Conservation (phyloP, 768 basidiomycete genomes). For the Boletus tylopilopsis region DNA sequence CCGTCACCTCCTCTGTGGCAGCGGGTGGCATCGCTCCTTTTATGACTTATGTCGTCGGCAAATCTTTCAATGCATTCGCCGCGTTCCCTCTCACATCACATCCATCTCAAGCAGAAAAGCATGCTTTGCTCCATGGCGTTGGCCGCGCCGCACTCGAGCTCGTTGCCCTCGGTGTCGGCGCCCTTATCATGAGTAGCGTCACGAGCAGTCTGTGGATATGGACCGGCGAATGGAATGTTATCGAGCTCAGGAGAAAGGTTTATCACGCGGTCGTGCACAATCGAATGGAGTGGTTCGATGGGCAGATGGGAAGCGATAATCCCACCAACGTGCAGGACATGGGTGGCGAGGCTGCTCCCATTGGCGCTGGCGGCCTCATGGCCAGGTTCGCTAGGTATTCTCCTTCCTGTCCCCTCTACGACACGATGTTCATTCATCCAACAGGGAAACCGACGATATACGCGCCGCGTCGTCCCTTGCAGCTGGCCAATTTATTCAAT, state of each 20-base stretch:
- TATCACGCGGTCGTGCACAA: constrained; percentile 53
- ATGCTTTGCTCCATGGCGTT: constrained; percentile 51
- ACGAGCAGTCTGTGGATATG: constrained; percentile 84
- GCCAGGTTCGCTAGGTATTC: constrained; percentile 80
- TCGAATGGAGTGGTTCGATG: constrained; percentile 91
- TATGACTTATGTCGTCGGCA: constrained; percentile 82
- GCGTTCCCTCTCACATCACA: constrained; percentile 44
- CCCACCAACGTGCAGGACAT: constrained; percentile 34
- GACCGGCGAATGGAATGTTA: constrained; percentile 77
- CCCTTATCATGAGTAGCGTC: constrained; percentile 67
- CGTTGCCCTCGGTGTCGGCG: constrained; percentile 59
- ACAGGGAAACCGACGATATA: constrained; percentile 92
- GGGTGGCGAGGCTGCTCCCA: constrained; percentile 42
- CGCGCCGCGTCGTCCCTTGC: constrained; percentile 80
- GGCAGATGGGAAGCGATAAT: constrained; percentile 61
- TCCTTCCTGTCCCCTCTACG: not conserved
- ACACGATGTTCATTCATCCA: constrained; percentile 5
- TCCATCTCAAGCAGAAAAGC: constrained; percentile 41
- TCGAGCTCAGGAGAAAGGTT: constrained; percentile 39
- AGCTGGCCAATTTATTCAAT: constrained; percentile 73
- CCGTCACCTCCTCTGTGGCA: constrained; percentile 53
- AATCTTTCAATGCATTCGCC: constrained; percentile 71
- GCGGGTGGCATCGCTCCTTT: constrained; percentile 76
- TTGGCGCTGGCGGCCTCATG: constrained; percentile 90
- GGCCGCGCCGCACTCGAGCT: constrained; percentile 64